Evolutionary conservation across 345 rosid species (phyloP), one percentile per base, ranked within the genome.

Genomic region (Durio zibethinus): DNA sequence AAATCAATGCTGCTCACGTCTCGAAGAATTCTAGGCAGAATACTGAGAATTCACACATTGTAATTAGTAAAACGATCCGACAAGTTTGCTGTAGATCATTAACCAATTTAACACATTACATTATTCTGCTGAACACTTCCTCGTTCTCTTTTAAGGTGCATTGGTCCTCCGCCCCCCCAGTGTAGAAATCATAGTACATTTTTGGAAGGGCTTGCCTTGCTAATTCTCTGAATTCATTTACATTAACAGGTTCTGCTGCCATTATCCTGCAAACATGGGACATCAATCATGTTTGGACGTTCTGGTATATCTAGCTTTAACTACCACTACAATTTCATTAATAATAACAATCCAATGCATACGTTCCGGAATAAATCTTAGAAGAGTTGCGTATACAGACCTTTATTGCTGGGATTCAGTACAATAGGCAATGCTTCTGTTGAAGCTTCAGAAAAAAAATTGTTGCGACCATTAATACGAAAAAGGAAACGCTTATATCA

Each of bases 141-240:
- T 78, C 82, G 29, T 95, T 95, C 75, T 89, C 93, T 62, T 84
- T 83, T 47, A 95, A 83, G 1, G 97, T 89, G 77, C 88, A 73
- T 79, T 90, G 82, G 76, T 92, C 99, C 83, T 90, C 96, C 4
- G 97, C 91, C 84, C 92, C 97, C 38, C 93, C 96, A 2, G 83
- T 67, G 53, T 78, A 92, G 85, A 81, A 93, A 75, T 90, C 97
- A 69, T 82, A 93, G 84, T 87, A 89, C 98, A 90, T 87, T 81
- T 93, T 93, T 6, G 92, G 98, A 56, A 95, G 92, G 50, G 86
- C 85, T 76, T 40, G 85, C 87, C 79, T 88, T 2, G 97, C 99
- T 80, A 93, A 82, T 81, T 83, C 89, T 83, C 90, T 91, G 77
- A 88, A 91, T 83, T 95, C 99, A 69, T 82, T 85, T 48, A 89